Base-by-base conservation (phyloP, 2,329 filamentous ascomycete genomes). In the Fusarium camptoceras region DNA sequence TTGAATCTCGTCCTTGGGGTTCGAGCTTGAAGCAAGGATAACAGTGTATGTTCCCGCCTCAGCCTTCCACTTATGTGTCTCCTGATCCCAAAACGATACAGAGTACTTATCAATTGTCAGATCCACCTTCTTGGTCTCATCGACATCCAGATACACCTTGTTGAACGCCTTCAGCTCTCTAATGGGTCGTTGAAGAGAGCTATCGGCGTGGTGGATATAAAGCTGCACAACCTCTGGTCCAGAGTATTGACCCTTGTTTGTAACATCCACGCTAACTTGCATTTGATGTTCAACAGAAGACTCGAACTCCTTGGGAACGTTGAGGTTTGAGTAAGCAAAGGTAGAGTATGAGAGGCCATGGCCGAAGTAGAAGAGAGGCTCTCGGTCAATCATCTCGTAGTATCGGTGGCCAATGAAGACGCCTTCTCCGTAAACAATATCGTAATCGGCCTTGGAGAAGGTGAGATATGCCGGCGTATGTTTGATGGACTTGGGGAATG, bases 371-470 rank as follows among this genome's bases (percentile, higher is more conserved):
- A 92, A 92, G 0, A 89, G 82, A 0, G 88, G 85, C 2, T 72
- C 50, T 85, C 82, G 50, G 11, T 72, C 57, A 27, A 71, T 44
- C 69, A 67, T 55, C 41, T 93, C 91, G 74, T 92, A 93, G 79
- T 87, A 92, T 20, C 90, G 83, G 78, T 94, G 93, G 0, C 91
- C 91, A 16, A 94, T 84, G 75, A 91, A 93, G 37, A 94, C 83
- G 54, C 91, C 91, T 77, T 94, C 91, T 20, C 90, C 90, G 71
- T 93, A 94, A 0, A 91, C 79, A 1, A 89, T 88, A 49, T 88
- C 83, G 41, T 90, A 86, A 44, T 88, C 86, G 72, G 93, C 91
- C 5, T 85, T 85, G 24, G 83, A 80, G 74, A 87, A 93, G 79
- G 91, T 93, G 61, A 91, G 81, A 77, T 89, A 92, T 0, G 89